phyloP scores from a whole-genome alignment of 768 basidiomycete species.

The Sporobolomyces roseus region DNA sequence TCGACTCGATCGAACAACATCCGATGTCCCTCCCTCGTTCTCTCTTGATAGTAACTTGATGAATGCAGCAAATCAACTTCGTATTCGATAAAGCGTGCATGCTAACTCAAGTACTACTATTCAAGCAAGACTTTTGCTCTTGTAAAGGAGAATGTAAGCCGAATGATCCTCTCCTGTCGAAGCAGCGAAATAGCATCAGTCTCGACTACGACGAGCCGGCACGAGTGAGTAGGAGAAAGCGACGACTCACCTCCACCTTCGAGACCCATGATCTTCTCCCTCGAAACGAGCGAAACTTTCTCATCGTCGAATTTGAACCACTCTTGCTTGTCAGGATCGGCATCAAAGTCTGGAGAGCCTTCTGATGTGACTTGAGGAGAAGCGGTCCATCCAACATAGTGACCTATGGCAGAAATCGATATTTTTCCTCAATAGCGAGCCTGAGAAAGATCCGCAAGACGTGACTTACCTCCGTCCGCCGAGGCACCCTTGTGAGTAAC shows the following conservation, averaged over 20 bases:
- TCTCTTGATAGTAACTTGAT: no score
- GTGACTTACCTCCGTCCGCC: slow-evolving; percentile 70
- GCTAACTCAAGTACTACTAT: no score
- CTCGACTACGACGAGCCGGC: no score
- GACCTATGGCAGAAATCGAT: slow-evolving; percentile 48
- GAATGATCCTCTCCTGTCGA: slow-evolving; percentile 65
- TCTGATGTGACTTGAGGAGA: slow-evolving; percentile 55
- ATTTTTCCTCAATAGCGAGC: not conserved
- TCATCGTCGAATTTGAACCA: slow-evolving; percentile 98
- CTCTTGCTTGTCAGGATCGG: slow-evolving; percentile 60
- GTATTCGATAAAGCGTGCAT: no score
- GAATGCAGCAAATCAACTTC: no score
- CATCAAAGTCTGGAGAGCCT: slow-evolving; percentile 47
- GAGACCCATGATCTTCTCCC: slow-evolving; percentile 74
- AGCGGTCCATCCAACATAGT: slow-evolving; percentile 90
- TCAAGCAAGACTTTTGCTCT: slow-evolving; percentile 46
- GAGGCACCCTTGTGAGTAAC: slow-evolving; percentile 95
- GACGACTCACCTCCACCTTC: slow-evolving; percentile 72
- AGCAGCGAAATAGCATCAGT: not conserved
- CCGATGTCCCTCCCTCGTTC: no score
- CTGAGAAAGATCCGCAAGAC: not conserved
- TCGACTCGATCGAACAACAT: no score
- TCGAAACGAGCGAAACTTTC: slow-evolving; percentile 76
- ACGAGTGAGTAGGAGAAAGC: no score
- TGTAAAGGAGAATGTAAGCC: slow-evolving; percentile 85